phyloP scores from a whole-genome alignment of 345 rosid genomes.

The Eucalyptus viminalis region DNA sequence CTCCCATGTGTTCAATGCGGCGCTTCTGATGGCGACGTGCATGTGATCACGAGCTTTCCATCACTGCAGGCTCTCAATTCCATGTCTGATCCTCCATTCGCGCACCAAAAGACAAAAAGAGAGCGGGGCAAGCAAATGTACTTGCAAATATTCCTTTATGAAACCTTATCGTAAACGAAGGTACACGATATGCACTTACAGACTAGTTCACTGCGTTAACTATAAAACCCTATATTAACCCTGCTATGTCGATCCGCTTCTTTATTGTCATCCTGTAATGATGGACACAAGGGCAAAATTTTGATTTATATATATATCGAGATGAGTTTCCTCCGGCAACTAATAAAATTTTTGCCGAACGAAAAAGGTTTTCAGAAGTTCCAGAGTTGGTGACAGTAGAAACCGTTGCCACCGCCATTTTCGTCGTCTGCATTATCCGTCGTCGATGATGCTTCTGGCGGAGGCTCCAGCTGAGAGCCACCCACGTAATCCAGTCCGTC shows the following conservation, averaged over 20 bases:
- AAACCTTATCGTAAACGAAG: not conserved
- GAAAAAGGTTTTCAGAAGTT: slow-evolving; percentile 11
- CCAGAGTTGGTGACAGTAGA: slow-evolving; percentile 21
- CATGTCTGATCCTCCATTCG: not conserved
- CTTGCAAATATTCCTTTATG: not conserved
- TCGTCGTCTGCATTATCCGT: not conserved
- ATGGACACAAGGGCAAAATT: not conserved
- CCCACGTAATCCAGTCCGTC: not conserved
- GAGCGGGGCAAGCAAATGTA: not conserved
- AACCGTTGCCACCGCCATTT: not conserved
- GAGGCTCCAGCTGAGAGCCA: not conserved
- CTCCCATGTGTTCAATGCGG: not conserved
- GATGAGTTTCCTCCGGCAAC: not conserved
- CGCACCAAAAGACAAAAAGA: not conserved
- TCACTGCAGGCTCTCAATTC: not conserved
- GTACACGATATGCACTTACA: not conserved
- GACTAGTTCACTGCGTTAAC: not conserved
- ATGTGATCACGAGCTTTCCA: not conserved
- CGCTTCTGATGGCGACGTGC: not conserved
- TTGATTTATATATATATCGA: not conserved
- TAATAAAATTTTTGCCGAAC: not conserved
- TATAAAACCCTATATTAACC: not conserved
- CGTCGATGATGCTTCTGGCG: not conserved
- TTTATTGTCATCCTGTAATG: not conserved
- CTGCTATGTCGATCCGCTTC: not conserved